Percentiles rank a stretch among this genome's conserved stretches.
phyloP scores from a whole-genome alignment of 2,329 filamentous ascomycete species.

The Chrysoporthe puriensis region DNA sequence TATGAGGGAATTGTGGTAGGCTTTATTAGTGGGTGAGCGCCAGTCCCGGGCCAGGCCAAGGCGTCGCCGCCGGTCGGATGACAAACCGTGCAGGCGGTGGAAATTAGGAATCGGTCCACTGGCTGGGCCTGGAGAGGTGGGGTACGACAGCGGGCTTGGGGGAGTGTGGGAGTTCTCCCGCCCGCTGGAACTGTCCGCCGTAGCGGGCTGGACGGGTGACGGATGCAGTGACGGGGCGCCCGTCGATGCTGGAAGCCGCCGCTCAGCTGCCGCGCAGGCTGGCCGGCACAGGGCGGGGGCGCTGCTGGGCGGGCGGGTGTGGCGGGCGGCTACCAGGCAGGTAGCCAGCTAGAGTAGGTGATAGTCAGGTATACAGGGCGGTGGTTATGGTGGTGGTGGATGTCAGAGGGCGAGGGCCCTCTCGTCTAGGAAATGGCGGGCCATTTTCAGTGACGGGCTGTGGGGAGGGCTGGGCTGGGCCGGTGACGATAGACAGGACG shows the following conservation, averaged over 20 bases:
- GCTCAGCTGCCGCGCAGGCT: background rate
- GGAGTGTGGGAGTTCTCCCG: background rate
- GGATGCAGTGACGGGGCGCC: background rate
- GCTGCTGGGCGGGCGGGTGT: too few relatives aligned
- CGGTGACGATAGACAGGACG: background rate
- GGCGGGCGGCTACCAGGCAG: background rate
- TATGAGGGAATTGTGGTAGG: constrained; percentile 23
- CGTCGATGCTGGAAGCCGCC: background rate
- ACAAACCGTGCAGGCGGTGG: constrained; percentile 23
- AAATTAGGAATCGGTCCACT: constrained; percentile 21
- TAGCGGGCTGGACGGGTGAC: background rate
- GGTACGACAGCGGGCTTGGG: background rate
- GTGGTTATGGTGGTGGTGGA: background rate
- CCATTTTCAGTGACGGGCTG: background rate
- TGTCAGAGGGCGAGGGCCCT: constrained; percentile 4
- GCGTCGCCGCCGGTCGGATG: constrained; percentile 6
- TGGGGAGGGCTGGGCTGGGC: background rate
- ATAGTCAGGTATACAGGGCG: background rate
- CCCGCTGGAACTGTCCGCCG: background rate
- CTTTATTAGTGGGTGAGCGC: constrained; percentile 18
- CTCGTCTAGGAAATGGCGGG: constrained; percentile 1
- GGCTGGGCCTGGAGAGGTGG: constrained; percentile 7
- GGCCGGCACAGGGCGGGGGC: background rate
- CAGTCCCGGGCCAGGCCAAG: constrained; percentile 7
- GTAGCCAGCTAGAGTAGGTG: background rate